Conservation (phyloP, 73 alveolate species). For the Durusdinium trenchii region DNA sequence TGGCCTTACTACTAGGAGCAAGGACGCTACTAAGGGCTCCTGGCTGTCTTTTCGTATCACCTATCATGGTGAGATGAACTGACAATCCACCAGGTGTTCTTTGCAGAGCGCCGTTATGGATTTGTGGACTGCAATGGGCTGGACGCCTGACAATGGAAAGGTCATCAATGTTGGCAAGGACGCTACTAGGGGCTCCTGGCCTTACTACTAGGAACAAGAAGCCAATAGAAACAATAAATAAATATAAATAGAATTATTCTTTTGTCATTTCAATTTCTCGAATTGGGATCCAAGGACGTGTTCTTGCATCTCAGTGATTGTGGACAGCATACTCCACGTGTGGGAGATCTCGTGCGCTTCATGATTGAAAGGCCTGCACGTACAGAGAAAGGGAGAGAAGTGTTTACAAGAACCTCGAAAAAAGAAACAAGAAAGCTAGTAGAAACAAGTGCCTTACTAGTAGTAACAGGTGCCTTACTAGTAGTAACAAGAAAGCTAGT, state of each 20-base stretch:
- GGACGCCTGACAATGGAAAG: not conserved
- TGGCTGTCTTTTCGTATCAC: not conserved
- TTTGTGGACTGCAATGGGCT: constrained; percentile 25
- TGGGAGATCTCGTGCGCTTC: constrained; percentile 16
- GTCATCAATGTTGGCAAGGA: not conserved
- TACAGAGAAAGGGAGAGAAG: not conserved
- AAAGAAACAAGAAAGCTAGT: not conserved
- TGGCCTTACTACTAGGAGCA: not conserved
- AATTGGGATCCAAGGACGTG: not conserved
- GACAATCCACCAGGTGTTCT: not conserved
- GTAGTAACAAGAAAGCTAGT: too few species aligned
- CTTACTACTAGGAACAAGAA: too few species aligned
- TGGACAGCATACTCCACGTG: not conserved
- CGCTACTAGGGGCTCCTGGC: too few species aligned
- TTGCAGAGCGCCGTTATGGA: constrained; percentile 31
- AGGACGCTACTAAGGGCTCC: not conserved
- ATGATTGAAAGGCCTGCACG: constrained; percentile 1
- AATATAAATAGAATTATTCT: not conserved
- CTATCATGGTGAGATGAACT: not conserved
- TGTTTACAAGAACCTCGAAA: not conserved
- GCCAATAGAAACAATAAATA: too few species aligned
- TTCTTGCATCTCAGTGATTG: constrained; percentile 45
- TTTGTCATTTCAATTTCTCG: not conserved
- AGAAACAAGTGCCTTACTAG: not conserved
- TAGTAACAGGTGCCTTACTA: not conserved